phyloP scores from a whole-genome alignment of 495 filamentous ascomycete species.

The Aspergillus steynii region DNA sequence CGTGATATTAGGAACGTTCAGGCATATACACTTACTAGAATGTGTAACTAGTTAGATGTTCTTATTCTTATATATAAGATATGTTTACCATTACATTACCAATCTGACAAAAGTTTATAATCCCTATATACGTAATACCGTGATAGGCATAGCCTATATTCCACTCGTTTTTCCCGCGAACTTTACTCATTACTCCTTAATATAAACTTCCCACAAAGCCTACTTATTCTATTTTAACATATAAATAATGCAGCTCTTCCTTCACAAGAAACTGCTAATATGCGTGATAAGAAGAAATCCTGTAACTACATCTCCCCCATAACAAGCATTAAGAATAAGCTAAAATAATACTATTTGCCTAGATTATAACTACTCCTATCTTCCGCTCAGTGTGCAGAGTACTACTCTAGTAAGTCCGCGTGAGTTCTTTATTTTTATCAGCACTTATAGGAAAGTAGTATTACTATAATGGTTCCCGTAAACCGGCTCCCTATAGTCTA shows the following conservation, averaged over 20 bases:
- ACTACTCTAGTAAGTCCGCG: neutral
- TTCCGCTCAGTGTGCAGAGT: neutral
- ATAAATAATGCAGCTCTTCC: neutral
- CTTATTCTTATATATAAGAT: neutral
- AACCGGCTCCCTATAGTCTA: neutral
- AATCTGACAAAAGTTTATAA: neutral
- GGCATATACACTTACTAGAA: neutral
- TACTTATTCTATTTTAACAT: neutral
- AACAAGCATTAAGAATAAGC: neutral
- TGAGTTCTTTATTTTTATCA: neutral
- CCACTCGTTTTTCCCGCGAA: neutral
- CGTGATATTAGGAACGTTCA: neutral
- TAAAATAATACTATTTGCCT: neutral
- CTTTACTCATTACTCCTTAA: neutral
- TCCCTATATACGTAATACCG: neutral
- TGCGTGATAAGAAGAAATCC: neutral
- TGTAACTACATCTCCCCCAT: neutral
- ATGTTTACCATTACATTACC: neutral
- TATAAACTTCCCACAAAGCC: neutral
- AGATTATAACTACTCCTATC: neutral
- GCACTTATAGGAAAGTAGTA: neutral
- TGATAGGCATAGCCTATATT: neutral
- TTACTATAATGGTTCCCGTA: neutral
- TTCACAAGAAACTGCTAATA: neutral
- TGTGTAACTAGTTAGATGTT: neutral